phyloP scores from a whole-genome alignment of 169 alveolate species.

The Plasmodium yoelii region DNA sequence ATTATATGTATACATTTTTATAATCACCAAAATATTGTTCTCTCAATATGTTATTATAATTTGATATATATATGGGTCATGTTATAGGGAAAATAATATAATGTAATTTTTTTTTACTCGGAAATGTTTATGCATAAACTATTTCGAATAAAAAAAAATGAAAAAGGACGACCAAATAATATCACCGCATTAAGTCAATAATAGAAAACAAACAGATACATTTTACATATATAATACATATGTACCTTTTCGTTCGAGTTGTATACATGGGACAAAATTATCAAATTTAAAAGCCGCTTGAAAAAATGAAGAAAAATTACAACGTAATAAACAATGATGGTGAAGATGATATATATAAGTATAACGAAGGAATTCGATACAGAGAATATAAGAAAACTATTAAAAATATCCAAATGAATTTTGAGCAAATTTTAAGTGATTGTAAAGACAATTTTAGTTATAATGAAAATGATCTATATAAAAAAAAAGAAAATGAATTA shows the following conservation, averaged over 20 bases:
- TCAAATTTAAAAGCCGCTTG: too few relatives aligned
- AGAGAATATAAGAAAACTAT: constrained; percentile 62
- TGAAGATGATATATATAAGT: background rate
- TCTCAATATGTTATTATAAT: too few relatives aligned
- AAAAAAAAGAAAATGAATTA: constrained; percentile 24
- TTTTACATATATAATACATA: too few relatives aligned
- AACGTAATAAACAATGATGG: constrained; percentile 24
- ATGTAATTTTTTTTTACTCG: background rate
- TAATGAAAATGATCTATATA: constrained; percentile 23
- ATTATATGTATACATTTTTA: too few relatives aligned
- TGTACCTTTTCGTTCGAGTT: too few relatives aligned
- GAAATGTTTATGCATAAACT: background rate
- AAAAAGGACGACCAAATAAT: background rate
- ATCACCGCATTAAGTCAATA: too few relatives aligned
- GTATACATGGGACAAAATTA: too few relatives aligned
- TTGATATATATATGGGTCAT: too few relatives aligned
- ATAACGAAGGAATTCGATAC: constrained; percentile 26
- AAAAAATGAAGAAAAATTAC: constrained; percentile 48
- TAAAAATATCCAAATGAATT: constrained; percentile 49
- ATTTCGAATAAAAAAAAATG: too few relatives aligned
- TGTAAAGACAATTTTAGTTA: constrained; percentile 27
- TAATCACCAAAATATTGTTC: too few relatives aligned
- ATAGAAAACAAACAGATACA: too few relatives aligned
- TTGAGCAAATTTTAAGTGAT: constrained; percentile 54
- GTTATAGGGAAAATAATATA: too few relatives aligned